These are phyloP conservation scores for Ceratobasidium sp. DNA, from an alignment of 1,284 basidiomycete species.

Conservation along the genomic window DNA sequence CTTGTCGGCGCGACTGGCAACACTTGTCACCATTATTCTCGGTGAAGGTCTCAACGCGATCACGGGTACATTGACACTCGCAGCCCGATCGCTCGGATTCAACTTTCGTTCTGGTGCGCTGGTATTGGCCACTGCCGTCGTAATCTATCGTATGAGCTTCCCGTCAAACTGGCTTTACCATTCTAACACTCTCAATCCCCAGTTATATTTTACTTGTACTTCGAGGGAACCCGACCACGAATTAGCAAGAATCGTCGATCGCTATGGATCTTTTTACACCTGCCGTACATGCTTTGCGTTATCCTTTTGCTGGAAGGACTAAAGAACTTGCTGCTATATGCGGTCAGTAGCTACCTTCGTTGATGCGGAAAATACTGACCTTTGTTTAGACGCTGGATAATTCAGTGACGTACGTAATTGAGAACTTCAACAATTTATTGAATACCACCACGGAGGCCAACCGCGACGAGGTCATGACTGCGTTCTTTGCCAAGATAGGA, in stretches of 20 bases:
- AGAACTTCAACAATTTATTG: not conserved
- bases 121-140: slow-evolving; percentile 2
- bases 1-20: slow-evolving; percentile 26
- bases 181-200: not conserved
- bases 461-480: slow-evolving; percentile 4
- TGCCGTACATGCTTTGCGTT: slow-evolving; percentile 27
- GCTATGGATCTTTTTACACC: slow-evolving; percentile 21
- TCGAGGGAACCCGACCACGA: slow-evolving; percentile 23
- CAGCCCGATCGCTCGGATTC: slow-evolving; percentile 33
- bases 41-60: slow-evolving; percentile 38
- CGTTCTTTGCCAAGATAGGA: slow-evolving; percentile 25
- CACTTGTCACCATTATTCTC: slow-evolving; percentile 34
- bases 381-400: slow-evolving; percentile 15
- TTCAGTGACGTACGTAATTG: slow-evolving; percentile 4
- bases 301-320: slow-evolving; percentile 25
- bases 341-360: not conserved
- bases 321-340: slow-evolving; percentile 23
- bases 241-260: slow-evolving; percentile 35
- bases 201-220: slow-evolving; percentile 30
- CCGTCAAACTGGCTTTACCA: not conserved
- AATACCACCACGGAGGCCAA: not conserved
- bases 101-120: slow-evolving; percentile 1
- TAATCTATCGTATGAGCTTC: slow-evolving; percentile 15
- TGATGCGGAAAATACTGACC: not conserved
- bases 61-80: slow-evolving; percentile 28